Evolutionary conservation across 2,329 filamentous ascomycete genomes (phyloP).

Genomic region (Erysiphe pulchra): DNA sequence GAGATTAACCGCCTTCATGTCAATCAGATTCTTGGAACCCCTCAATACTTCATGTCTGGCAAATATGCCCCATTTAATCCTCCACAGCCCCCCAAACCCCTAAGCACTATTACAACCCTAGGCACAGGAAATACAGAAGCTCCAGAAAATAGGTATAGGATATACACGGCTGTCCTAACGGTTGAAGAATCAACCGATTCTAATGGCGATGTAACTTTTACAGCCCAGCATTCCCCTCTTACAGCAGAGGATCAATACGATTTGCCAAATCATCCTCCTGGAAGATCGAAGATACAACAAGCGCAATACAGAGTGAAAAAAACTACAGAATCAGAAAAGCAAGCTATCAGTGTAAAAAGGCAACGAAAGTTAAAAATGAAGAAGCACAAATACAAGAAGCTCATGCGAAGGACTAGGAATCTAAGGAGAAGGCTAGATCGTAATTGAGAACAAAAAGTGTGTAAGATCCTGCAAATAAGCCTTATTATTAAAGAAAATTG

Average conservation of each 20-base stretch:
- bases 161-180: conserved; percentile 38
- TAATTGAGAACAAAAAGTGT: conserved; percentile 2
- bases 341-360: conserved; percentile 71
- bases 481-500: no score
- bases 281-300: conserved; percentile 42
- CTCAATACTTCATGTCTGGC: conserved; percentile 38
- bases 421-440: conserved; percentile 41
- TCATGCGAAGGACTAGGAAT: conserved; percentile 78
- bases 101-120: conserved; percentile 16
- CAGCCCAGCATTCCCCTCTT: conserved; percentile 32
- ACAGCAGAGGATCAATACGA: conserved; percentile 19
- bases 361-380: conserved; percentile 97
- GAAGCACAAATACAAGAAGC: conserved; percentile 99
- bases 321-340: conserved; percentile 31
- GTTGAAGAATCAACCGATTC: conserved; percentile 39
- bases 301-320: conserved; percentile 25
- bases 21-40: conserved; percentile 22
- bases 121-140: conserved; percentile 4
- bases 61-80: conserved; percentile 60
- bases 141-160: conserved; percentile 21
- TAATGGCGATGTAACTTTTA: conserved; percentile 31
- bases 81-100: conserved; percentile 54
- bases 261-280: conserved; percentile 28
- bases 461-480: background rate
- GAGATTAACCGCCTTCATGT: conserved; percentile 26